Base-by-base conservation (phyloP, 805 yeast genomes). In the Kuraishia cidri region DNA sequence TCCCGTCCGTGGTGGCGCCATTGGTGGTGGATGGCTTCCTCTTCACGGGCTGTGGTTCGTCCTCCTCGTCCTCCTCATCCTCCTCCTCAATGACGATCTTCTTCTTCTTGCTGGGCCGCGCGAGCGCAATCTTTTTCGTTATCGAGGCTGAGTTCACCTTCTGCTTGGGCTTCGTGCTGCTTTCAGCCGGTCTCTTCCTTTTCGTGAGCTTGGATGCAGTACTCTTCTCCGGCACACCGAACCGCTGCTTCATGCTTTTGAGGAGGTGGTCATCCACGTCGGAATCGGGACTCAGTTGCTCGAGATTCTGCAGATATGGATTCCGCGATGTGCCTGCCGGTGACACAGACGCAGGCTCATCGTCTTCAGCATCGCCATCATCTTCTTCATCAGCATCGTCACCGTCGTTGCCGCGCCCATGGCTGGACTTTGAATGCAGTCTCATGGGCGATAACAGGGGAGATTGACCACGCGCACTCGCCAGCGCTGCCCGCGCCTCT, bases 121-220 rank as follows among this genome's bases (percentile, higher is more conserved):
- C 58, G 28, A 57, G 40, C 5, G 62, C 64, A 55, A 58, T 57
- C 11, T 39, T 46, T 37, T 54, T 58, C 4, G 64, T 59, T 15
- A 55, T 35, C 3, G 48, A 39, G 1, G 58, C 36, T 19, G 35
- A 20, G 15, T 12, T 24, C 8, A 8, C 26, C 5, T 14, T 14
- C 9, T 24, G 26, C 9, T 5, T 21, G 20, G 9, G 13, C 14
- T 10, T 25, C 11, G 22, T 15, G 26, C 29, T 24, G 26, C 15
- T 24, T 11, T 22, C 22, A 8, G 28, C 31, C 19, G 16, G 27
- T 14, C 27, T 32, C 27, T 34, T 39, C 22, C 20, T 26, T 21
- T 33, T 34, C 24, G 29, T 24, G 9, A 24, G 30, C n/a, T n/a
- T n/a, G n/a, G n/a, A n/a, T n/a, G n/a, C n/a, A n/a, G n/a, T n/a